These are phyloP conservation scores for Acaromyces ingoldii DNA, from an alignment of 1,284 basidiomycete genomes.

Conservation along the genomic window DNA sequence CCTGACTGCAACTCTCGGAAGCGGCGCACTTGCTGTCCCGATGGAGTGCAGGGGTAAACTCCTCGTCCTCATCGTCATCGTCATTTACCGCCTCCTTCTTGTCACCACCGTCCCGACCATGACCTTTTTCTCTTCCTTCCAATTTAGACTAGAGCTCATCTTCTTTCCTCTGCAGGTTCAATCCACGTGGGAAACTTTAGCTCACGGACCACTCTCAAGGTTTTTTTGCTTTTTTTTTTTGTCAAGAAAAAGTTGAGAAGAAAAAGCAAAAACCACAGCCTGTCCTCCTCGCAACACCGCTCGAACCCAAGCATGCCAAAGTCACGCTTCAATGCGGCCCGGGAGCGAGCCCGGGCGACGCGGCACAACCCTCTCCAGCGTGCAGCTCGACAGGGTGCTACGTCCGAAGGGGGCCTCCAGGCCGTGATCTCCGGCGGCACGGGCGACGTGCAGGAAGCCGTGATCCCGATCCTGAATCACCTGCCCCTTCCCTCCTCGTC, in stretches of 20 bases:
- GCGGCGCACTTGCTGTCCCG: too few species aligned
- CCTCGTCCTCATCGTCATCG: too few species aligned
- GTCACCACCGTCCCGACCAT: too few species aligned
- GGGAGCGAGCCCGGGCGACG: constrained; percentile 23
- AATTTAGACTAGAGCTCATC: too few species aligned
- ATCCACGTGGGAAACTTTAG: too few species aligned
- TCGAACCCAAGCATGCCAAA: constrained; percentile 23
- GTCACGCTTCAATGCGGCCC: constrained; percentile 33
- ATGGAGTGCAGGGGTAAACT: too few species aligned
- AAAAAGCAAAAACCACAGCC: not conserved
- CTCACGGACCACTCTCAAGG: too few species aligned
- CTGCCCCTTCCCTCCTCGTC: constrained; percentile 20
- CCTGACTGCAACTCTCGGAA: too few species aligned
- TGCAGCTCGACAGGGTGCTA: not conserved
- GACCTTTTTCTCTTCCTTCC: too few species aligned
- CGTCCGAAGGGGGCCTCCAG: constrained; percentile 14
- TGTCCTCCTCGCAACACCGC: not conserved
- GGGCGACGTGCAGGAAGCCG: constrained; percentile 13
- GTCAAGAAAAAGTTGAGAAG: not conserved
- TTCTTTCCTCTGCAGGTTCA: too few species aligned
- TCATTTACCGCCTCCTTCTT: too few species aligned
- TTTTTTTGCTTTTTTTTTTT: too few species aligned
- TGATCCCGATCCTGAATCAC: constrained; percentile 36
- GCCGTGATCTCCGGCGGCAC: constrained; percentile 13
- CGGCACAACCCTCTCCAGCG: constrained; percentile 32